Base-by-base conservation (phyloP, 177 flowering plant genomes). In the Vitis hybrid region DNA sequence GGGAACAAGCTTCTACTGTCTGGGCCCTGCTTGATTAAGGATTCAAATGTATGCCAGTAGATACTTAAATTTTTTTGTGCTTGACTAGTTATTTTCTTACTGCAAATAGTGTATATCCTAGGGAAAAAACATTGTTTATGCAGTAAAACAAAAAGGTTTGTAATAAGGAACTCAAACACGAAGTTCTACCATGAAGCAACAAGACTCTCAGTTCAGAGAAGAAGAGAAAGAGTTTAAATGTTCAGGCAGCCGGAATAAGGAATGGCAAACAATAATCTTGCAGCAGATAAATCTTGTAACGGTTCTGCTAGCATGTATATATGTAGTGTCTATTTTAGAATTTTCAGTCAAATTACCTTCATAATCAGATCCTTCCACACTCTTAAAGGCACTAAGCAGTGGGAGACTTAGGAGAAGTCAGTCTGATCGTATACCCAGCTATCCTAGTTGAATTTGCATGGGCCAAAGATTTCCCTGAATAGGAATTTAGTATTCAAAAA, bases 361-460 rank as follows among this genome's bases (percentile, higher is more conserved):
- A 18, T 93, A 98, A 77, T 95, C 99, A 39, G 99, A 94, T 69
- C 88, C 99, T 79, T 92, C 99, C 21, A 91, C 72, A 76, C 97
- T 93, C 79, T 91, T 96, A 81, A 95, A 88, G 19, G 94, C 98
- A 80, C 97, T 92, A 56, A 86, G 96, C 91, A 79, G 82, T 89
- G 62, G 97, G 99, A 48, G 99, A 93, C 82, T 85, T 95, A 17
- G 98, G 98, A 76, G 97, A 90, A 74, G 87, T 76, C 65, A 89
- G 87, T 78, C 97, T 80, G 39, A 88, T 64, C 4, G 84, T 56
- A 68, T 71, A 78, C 63, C 84, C 86, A 72, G 81, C 56, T 84
- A 90, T 83, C 82, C 78, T 87, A 18, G 79, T 45, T 60, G 87
- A 71, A 70, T 64, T 71, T 32, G 74, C 72, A 68, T 68, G 84